Percentiles rank a stretch among this genome's conserved stretches.
Conservation (phyloP, 2,329 filamentous ascomycete species). For the Fusarium pseudograminearum region DNA sequence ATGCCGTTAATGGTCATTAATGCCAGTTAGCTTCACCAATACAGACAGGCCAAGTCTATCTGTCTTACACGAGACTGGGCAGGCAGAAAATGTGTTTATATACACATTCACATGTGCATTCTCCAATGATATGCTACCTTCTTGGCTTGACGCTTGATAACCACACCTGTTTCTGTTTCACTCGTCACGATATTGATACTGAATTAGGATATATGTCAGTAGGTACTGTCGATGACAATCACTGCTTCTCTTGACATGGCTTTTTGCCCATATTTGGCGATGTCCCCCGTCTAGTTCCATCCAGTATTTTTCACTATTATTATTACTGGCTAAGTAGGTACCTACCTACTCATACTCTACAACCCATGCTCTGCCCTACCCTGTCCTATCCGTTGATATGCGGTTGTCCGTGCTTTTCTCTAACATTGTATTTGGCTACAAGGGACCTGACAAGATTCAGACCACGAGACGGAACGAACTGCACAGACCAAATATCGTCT, state of each 20-base stretch:
- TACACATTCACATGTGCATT: not conserved
- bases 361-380: slow-evolving; percentile 22
- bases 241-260: slow-evolving; percentile 35
- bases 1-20: not conserved
- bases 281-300: slow-evolving; percentile 16
- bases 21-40: not conserved
- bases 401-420: slow-evolving; percentile 36
- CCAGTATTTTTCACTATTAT: not conserved
- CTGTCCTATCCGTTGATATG: slow-evolving; percentile 16
- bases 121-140: slow-evolving; percentile 14
- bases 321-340: not conserved
- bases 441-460: slow-evolving; percentile 27
- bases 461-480: slow-evolving; percentile 32
- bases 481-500: slow-evolving; percentile 34
- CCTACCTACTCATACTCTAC: not conserved
- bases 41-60: slow-evolving; percentile 5
- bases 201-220: slow-evolving; percentile 8
- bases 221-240: slow-evolving; percentile 20
- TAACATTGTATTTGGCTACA: slow-evolving; percentile 23
- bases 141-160: slow-evolving; percentile 14
- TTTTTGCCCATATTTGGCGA: slow-evolving; percentile 26
- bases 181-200: slow-evolving; percentile 3
- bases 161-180: slow-evolving; percentile 13
- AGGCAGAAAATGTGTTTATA: not conserved
- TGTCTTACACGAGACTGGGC: slow-evolving; percentile 25